Evolutionary conservation across 2,329 filamentous ascomycete genomes (phyloP).

Genomic region (Exophiala dermatitidis): DNA sequence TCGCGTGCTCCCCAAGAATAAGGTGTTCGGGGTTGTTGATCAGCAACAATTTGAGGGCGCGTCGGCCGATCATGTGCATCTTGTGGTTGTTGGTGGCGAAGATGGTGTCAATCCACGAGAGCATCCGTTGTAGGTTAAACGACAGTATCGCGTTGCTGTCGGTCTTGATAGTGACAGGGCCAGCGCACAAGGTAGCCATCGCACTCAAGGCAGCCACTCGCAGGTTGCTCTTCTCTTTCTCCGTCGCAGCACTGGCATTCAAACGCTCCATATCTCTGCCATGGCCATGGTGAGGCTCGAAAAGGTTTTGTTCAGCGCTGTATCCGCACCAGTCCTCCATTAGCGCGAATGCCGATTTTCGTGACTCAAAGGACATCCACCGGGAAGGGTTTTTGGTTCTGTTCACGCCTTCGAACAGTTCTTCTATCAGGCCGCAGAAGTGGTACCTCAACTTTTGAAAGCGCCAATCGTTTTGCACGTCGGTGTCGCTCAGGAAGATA

Average conservation of each 20-base stretch:
- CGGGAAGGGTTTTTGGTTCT: slow-evolving; percentile 73
- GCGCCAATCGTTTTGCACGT: slow-evolving; percentile 90
- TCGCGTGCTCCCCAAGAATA: slow-evolving; percentile 79
- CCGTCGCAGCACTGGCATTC: slow-evolving; percentile 79
- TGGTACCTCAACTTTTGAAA: slow-evolving; percentile 87
- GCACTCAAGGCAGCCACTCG: slow-evolving; percentile 84
- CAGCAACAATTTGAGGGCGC: slow-evolving; percentile 83
- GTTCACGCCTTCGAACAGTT: slow-evolving; percentile 85
- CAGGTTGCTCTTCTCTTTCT: slow-evolving; percentile 92
- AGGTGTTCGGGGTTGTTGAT: slow-evolving; percentile 81
- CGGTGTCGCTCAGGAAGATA: slow-evolving; percentile 86
- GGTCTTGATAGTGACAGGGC: slow-evolving; percentile 76
- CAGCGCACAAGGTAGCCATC: slow-evolving; percentile 82
- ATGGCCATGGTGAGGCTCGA: slow-evolving; percentile 63
- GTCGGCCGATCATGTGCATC: slow-evolving; percentile 80
- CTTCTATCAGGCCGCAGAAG: slow-evolving; percentile 90
- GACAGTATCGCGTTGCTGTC: slow-evolving; percentile 81
- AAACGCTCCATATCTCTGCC: slow-evolving; percentile 51
- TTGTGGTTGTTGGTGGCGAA: slow-evolving; percentile 88
- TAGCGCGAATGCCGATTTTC: slow-evolving; percentile 88
- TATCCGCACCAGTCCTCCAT: slow-evolving; percentile 99
- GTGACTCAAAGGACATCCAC: slow-evolving; percentile 96
- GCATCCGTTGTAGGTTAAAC: slow-evolving; percentile 87
- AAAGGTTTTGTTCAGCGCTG: slow-evolving; percentile 79
- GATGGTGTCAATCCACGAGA: slow-evolving; percentile 91